Conservation (phyloP, 305 asterid species). For the Ajuga reptans region DNA sequence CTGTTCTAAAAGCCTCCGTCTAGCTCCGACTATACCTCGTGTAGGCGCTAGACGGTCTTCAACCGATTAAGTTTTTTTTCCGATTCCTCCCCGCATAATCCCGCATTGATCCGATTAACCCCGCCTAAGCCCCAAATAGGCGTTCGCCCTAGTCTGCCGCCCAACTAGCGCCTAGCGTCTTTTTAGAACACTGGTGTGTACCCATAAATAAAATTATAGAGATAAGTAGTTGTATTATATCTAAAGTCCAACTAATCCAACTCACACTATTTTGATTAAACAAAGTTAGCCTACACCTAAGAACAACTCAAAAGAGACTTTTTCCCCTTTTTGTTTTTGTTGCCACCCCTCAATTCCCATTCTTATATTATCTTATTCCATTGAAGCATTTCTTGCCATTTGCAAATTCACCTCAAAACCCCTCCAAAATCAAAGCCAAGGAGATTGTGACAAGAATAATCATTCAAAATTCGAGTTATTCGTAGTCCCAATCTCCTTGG, state of each 20-base stretch:
- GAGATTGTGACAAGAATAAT: slow-evolving; percentile 22
- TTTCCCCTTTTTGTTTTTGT: slow-evolving; percentile 17
- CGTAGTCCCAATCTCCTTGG: slow-evolving; percentile 12
- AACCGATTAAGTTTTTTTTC: too few relatives aligned
- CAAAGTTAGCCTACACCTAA: slow-evolving; percentile 32
- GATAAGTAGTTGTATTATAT: slow-evolving; percentile 10
- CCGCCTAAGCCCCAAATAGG: too few relatives aligned
- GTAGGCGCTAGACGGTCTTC: too few relatives aligned
- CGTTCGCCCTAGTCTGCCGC: too few relatives aligned
- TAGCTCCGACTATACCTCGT: too few relatives aligned
- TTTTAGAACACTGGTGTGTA: too few relatives aligned
- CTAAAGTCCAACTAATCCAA: slow-evolving; percentile 34
- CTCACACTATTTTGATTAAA: slow-evolving; percentile 25
- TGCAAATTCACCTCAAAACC: slow-evolving; percentile 23
- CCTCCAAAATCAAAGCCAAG: slow-evolving; percentile 33
- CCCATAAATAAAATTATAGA: neutral
- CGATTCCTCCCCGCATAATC: too few relatives aligned
- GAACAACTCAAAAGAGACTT: slow-evolving; percentile 41
- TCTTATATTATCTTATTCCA: slow-evolving; percentile 12
- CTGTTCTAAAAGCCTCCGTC: too few relatives aligned
- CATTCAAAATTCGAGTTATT: slow-evolving; percentile 18
- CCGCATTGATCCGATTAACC: too few relatives aligned
- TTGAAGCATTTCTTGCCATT: slow-evolving; percentile 22
- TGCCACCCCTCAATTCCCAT: slow-evolving; percentile 20
- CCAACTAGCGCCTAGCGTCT: too few relatives aligned